Evolutionary conservation across 2,329 filamentous ascomycete species (phyloP).

Genomic region (Fusarium nodosum): DNA sequence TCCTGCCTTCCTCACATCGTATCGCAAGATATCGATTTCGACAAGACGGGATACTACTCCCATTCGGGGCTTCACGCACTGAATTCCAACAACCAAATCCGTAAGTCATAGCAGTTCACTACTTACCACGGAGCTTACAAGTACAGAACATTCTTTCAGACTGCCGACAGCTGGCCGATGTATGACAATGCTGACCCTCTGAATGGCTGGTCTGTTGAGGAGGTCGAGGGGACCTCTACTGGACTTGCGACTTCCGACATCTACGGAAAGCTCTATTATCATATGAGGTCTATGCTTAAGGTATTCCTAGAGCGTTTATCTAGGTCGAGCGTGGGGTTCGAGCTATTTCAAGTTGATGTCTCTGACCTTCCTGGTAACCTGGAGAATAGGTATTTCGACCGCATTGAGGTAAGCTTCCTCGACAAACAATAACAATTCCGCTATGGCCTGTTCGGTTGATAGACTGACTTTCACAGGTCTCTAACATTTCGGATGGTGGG

Average conservation of each 20-base stretch:
- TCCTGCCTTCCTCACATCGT: not conserved
- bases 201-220: slow-evolving; percentile 6
- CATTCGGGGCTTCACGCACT: slow-evolving; percentile 6
- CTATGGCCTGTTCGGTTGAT: too few species aligned
- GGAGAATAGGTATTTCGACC: not conserved
- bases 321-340: not conserved
- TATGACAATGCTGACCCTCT: slow-evolving; percentile 8
- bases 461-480: slow-evolving; percentile 5
- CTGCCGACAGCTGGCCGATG: slow-evolving; percentile 6
- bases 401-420: slow-evolving; percentile 17
- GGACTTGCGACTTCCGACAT: slow-evolving; percentile 16
- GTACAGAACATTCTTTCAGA: slow-evolving; percentile 7
- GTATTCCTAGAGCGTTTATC: not conserved
- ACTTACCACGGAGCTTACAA: not conserved
- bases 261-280: slow-evolving; percentile 24
- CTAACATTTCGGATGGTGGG: slow-evolving; percentile 12
- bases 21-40: not conserved
- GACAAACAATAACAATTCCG: not conserved
- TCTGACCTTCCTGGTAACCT: not conserved
- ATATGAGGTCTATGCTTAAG: not conserved
- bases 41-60: slow-evolving; percentile 21
- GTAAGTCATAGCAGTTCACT: not conserved
- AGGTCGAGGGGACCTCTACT: not conserved
- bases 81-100: slow-evolving; percentile 20
- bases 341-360: not conserved